These are phyloP conservation scores for Paradendryphiella salina DNA, from an alignment of 2,329 filamentous ascomycete genomes.

Conservation along the genomic window DNA sequence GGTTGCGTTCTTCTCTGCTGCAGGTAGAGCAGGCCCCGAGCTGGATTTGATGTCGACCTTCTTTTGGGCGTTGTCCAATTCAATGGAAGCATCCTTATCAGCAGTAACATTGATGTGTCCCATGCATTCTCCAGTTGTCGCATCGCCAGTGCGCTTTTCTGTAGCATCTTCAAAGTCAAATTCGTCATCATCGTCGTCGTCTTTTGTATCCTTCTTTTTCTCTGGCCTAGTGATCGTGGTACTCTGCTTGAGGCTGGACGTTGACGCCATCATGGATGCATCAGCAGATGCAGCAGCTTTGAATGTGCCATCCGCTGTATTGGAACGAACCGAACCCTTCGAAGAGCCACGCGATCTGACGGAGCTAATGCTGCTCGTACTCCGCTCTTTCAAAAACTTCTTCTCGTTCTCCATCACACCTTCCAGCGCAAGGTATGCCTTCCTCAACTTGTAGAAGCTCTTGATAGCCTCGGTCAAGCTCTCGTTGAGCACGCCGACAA, in stretches of 20 bases:
- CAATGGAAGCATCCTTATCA: constrained; percentile 29
- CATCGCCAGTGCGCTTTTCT: constrained; percentile 52
- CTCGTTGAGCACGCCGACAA: constrained; percentile 88
- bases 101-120: constrained; percentile 48
- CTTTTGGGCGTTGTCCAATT: constrained; percentile 30
- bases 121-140: constrained; percentile 54
- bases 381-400: constrained; percentile 54
- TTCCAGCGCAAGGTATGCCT: constrained; percentile 83
- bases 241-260: constrained; percentile 22
- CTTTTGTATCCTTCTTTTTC: constrained; percentile 8
- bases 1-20: constrained; percentile 22
- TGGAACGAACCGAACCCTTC: constrained; percentile 28
- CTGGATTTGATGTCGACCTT: constrained; percentile 31
- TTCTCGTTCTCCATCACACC: constrained; percentile 75
- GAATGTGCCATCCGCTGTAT: constrained; percentile 11
- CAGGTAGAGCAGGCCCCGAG: constrained; percentile 30
- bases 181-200: constrained; percentile 40
- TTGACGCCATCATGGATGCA: constrained; percentile 22
- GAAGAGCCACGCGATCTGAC: constrained; percentile 24
- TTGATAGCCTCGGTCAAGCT: constrained; percentile 88
- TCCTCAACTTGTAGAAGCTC: constrained; percentile 89
- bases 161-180: constrained; percentile 63
- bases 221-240: constrained; percentile 4
- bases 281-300: constrained; percentile 9
- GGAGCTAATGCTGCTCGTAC: constrained; percentile 38